Conservation (phyloP, 345 rosid species). For the Excoecaria cochinchinensis region DNA sequence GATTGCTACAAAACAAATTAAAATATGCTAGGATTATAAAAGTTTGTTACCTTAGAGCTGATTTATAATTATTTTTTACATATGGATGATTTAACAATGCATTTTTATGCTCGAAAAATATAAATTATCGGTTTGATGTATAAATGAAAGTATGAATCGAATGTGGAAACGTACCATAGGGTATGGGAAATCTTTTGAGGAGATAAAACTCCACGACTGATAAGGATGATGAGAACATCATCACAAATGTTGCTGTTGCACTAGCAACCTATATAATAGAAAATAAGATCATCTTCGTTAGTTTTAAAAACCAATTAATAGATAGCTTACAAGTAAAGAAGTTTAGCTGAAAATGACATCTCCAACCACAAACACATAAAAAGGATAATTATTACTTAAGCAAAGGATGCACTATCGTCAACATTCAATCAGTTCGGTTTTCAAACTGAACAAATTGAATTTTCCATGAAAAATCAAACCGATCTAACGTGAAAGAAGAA, state of each 20-base stretch:
- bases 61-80: too few species aligned
- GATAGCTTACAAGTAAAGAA: background rate
- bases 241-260: constrained; percentile 95
- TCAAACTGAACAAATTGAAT: too few species aligned
- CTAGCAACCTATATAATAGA: constrained; percentile 66
- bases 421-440: too few species aligned
- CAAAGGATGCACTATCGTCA: too few species aligned
- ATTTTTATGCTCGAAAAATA: too few species aligned
- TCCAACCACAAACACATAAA: too few species aligned
- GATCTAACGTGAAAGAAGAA: too few species aligned
- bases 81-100: background rate
- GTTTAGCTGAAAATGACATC: background rate
- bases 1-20: constrained; percentile 44
- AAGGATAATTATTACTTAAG: too few species aligned
- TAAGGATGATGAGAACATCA: constrained; percentile 95
- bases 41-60: too few species aligned
- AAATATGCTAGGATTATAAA: too few species aligned
- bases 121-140: too few species aligned
- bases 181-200: constrained; percentile 91
- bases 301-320: background rate
- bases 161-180: constrained; percentile 47
- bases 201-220: constrained; percentile 94
- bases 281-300: background rate
- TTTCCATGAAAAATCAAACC: too few species aligned
- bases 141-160: background rate